Conservation (phyloP, 2,329 filamentous ascomycete genomes). For the Neofusicoccum parvum region DNA sequence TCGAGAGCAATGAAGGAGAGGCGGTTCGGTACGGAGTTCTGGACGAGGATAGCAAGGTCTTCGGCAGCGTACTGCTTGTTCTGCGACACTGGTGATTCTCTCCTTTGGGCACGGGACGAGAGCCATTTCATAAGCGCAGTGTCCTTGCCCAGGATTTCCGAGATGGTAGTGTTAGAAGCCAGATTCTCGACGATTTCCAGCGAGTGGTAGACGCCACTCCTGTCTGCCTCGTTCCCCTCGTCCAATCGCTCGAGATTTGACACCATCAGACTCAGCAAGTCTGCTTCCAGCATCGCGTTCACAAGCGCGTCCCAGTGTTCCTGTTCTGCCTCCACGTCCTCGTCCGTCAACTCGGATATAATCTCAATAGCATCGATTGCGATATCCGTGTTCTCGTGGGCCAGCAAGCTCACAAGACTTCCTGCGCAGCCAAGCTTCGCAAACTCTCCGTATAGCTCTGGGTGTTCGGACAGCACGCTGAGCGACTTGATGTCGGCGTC, state of each 20-base stretch:
- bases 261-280: slow-evolving; percentile 72
- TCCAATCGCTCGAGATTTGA: slow-evolving; percentile 80
- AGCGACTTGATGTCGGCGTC: slow-evolving; percentile 85
- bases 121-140: slow-evolving; percentile 75
- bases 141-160: slow-evolving; percentile 72
- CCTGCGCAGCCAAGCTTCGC: slow-evolving; percentile 71
- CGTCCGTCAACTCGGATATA: slow-evolving; percentile 86
- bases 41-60: slow-evolving; percentile 83
- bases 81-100: slow-evolving; percentile 72
- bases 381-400: slow-evolving; percentile 97
- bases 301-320: slow-evolving; percentile 80
- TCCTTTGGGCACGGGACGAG: slow-evolving; percentile 68
- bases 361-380: slow-evolving; percentile 90
- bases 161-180: slow-evolving; percentile 68
- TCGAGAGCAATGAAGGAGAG: slow-evolving; percentile 64
- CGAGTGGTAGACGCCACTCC: slow-evolving; percentile 83
- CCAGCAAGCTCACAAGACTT: slow-evolving; percentile 77
- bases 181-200: slow-evolving; percentile 83
- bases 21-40: slow-evolving; percentile 70
- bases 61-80: slow-evolving; percentile 97
- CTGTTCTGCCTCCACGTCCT: slow-evolving; percentile 81
- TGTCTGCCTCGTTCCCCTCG: slow-evolving; percentile 72
- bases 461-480: slow-evolving; percentile 83
- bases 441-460: slow-evolving; percentile 80
- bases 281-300: slow-evolving; percentile 61